phyloP scores from a whole-genome alignment of 768 basidiomycete genomes.

The Phallus indusiatus region DNA sequence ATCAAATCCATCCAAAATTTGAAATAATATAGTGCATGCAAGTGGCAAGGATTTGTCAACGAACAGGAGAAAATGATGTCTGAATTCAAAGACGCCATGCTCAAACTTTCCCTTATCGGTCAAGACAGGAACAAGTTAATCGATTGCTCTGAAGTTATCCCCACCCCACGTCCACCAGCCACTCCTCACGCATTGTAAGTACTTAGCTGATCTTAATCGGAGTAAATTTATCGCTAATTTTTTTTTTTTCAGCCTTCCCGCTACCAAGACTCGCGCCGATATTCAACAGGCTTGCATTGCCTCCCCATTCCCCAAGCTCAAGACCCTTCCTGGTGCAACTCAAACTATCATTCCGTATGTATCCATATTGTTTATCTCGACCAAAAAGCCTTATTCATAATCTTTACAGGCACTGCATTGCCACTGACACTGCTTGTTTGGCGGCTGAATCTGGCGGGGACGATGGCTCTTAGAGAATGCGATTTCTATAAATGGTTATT shows the following conservation, averaged over 20 bases:
- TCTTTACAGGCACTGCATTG: too few species aligned
- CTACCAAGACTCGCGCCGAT: conserved; percentile 14
- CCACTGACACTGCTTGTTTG: too few species aligned
- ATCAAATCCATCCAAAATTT: too few species aligned
- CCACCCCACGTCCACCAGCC: conserved; percentile 11
- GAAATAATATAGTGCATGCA: conserved; percentile 7
- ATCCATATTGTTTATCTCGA: background rate
- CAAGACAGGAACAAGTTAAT: background rate
- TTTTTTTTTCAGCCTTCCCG: conserved; percentile 14
- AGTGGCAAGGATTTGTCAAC: conserved; percentile 7
- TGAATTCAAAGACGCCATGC: background rate
- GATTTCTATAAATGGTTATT: too few species aligned
- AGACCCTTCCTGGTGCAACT: conserved; percentile 22
- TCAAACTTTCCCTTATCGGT: background rate
- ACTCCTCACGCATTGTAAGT: background rate
- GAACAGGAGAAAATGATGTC: conserved; percentile 1
- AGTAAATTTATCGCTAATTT: too few species aligned
- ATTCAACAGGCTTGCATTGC: conserved; percentile 22
- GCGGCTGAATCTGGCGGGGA: too few species aligned
- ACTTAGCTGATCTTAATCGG: background rate
- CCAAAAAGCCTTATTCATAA: too few species aligned
- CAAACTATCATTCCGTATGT: background rate
- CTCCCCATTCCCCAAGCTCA: conserved; percentile 27
- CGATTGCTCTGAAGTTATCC: conserved; percentile 9
- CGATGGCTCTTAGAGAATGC: too few species aligned